These are phyloP conservation scores for Zygosaccharomyces pseudorouxii DNA, from an alignment of 805 yeast species.

Conservation along the genomic window DNA sequence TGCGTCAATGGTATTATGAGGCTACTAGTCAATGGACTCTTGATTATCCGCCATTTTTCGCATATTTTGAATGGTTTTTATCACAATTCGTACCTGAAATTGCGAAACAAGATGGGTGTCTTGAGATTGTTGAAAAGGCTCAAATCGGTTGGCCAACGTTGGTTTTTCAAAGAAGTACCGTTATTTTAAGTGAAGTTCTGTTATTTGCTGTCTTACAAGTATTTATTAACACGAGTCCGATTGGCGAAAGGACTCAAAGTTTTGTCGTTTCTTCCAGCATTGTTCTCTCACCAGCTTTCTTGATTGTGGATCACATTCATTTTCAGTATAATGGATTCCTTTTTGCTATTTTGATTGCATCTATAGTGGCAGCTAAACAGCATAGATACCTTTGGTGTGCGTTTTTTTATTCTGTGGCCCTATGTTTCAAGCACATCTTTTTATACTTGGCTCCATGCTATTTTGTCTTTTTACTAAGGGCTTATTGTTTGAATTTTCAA, in stretches of 20 bases:
- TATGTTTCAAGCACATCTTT: conserved; percentile 93
- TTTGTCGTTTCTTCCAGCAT: conserved; percentile 79
- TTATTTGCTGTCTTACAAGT: conserved; percentile 68
- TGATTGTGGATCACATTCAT: conserved; percentile 91
- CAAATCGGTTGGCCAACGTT: conserved; percentile 73
- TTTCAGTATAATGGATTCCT: conserved; percentile 95
- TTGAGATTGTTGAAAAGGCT: conserved; percentile 63
- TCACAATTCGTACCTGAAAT: conserved; percentile 62
- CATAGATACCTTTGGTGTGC: conserved; percentile 57
- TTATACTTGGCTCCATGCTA: conserved; percentile 92
- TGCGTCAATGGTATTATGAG: conserved; percentile 79
- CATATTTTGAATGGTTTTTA: conserved; percentile 84
- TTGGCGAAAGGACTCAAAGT: conserved; percentile 40
- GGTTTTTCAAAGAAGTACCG: conserved; percentile 76
- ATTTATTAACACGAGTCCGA: conserved; percentile 50
- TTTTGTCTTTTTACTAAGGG: conserved; percentile 70
- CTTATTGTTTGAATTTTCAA: conserved; percentile 53
- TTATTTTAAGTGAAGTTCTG: conserved; percentile 68
- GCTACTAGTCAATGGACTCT: conserved; percentile 82
- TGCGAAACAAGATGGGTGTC: conserved; percentile 71
- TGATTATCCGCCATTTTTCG: conserved; percentile 97
- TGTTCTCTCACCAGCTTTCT: conserved; percentile 81
- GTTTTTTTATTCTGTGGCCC: conserved; percentile 62
- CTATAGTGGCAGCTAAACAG: conserved; percentile 66
- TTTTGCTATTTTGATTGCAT: conserved; percentile 73